These are phyloP conservation scores for Vaccinium vitisidaea DNA, from an alignment of 148 eudicot genomes.

Conservation along the genomic window DNA sequence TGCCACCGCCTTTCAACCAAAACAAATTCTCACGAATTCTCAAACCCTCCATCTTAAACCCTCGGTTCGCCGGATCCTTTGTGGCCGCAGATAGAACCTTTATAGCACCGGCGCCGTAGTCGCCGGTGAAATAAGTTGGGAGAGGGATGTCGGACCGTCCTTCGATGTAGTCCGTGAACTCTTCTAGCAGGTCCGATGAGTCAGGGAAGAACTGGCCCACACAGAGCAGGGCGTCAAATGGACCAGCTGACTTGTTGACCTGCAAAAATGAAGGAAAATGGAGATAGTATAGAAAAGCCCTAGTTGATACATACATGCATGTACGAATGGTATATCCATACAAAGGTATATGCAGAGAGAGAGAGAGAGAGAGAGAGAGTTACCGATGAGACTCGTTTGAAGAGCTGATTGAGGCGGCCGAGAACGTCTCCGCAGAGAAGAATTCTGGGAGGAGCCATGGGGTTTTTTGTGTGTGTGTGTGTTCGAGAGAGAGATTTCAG, in stretches of 20 bases:
- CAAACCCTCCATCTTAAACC: conserved; percentile 91
- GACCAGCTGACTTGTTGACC: conserved; percentile 97
- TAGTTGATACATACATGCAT: not conserved
- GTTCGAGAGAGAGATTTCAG: not conserved
- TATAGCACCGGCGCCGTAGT: conserved; percentile 65
- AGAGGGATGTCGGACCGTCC: conserved; percentile 64
- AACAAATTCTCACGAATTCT: conserved; percentile 65
- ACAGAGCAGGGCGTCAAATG: conserved; percentile 84
- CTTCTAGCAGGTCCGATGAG: conserved; percentile 54
- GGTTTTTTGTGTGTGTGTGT: too few relatives aligned
- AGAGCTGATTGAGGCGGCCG: conserved; percentile 85
- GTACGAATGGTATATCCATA: not conserved
- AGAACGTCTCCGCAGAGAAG: conserved; percentile 83
- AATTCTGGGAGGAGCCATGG: conserved; percentile 72
- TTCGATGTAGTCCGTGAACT: conserved; percentile 67
- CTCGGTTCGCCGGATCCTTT: conserved; percentile 54
- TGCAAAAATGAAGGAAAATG: conserved; percentile 26
- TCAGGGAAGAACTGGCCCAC: conserved; percentile 98
- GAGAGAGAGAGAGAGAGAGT: conserved; percentile 8
- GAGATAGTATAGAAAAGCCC: not conserved
- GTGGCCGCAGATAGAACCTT: conserved; percentile 59
- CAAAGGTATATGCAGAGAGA: conserved; percentile 7
- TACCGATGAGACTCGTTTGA: conserved; percentile 81
- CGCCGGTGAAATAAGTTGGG: conserved; percentile 85
- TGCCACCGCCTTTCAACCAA: conserved; percentile 94